Evolutionary conservation across 495 filamentous ascomycete genomes (phyloP), one percentile per base, ranked within the genome.

Genomic region (Evernia prunastri): DNA sequence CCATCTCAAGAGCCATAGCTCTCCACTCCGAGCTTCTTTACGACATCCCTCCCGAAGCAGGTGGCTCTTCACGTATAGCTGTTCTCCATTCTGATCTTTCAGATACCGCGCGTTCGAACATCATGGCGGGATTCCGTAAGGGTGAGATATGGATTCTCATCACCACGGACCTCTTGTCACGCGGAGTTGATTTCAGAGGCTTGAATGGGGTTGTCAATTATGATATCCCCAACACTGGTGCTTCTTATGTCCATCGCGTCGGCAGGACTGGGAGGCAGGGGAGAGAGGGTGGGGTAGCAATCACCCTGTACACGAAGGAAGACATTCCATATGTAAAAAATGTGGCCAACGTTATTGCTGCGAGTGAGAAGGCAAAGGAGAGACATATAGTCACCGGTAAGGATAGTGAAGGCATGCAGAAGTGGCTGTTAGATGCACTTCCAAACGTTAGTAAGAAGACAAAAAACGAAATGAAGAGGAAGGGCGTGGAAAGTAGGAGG

Each of bases 151-250:
- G 94, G 94, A 86, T 97, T 18, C 81, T 98, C 15, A 89, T 97
- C 65, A 97, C 95, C 0, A 98, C 94, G 0, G 94, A 98, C 71
- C 80, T 97, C 36, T 82, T 97, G 1, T 87, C 91, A 15, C 86
- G 94, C 40, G 94, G 94, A 29, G 83, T 98, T 47, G 94, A 98
- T 75, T 96, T 97, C 75, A 83, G 86, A 18, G 81, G 95, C 33
- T 85, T 98, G 60, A 94, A 96, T 68, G 89, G 92, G 42, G 92
- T 98, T 1, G 86, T 97, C 33, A 98, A 97, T 75, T 98, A 97
- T 76, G 94, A 98, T 72, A 88, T 97, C 56, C 95, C 94, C 2
- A 90, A 85, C 43, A 92, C 90, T 0, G 86, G 87, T 9, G 91
- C 92, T 7, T 85, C 87, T 9, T 98, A 98, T 67, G 88, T 98